These are phyloP conservation scores for Fraxinus baroniana DNA, from an alignment of 305 asterid species.

Conservation along the genomic window DNA sequence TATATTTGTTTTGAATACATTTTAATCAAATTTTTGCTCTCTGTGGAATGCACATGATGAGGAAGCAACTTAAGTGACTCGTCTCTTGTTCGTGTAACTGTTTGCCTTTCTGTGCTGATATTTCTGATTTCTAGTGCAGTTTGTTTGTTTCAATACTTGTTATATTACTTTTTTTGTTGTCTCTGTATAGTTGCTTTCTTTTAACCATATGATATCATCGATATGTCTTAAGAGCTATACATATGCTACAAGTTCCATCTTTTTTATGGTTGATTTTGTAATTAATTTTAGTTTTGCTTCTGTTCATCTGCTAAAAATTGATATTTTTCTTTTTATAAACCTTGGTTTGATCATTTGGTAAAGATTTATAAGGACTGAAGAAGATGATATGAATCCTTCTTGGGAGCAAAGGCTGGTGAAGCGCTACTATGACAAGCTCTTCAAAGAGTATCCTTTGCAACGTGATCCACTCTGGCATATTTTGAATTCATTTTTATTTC, in stretches of 20 bases:
- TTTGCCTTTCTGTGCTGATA: neutral
- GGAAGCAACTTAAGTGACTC: neutral
- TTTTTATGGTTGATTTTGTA: neutral
- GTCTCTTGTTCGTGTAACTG: neutral
- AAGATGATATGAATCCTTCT: constrained; percentile 80
- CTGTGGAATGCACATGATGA: neutral
- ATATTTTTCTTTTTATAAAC: neutral
- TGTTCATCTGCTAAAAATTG: neutral
- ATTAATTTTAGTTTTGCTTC: neutral
- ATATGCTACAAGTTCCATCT: neutral
- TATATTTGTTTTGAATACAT: neutral
- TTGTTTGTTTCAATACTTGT: neutral
- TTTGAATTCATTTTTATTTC: constrained; percentile 2
- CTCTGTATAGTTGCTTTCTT: neutral
- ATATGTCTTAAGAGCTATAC: neutral
- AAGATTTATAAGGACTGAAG: constrained; percentile 88
- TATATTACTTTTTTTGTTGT: neutral
- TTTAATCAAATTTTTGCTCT: neutral
- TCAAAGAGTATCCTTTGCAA: constrained; percentile 80
- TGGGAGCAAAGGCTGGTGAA: constrained; percentile 97
- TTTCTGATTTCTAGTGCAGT: neutral
- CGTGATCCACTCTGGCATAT: constrained; percentile 17
- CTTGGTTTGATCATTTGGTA: constrained; percentile 21
- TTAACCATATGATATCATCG: neutral
- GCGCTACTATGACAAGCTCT: constrained; percentile 95